Conservation (phyloP, 2,329 filamentous ascomycete genomes). For the Torrubiella hemipterigena region DNA sequence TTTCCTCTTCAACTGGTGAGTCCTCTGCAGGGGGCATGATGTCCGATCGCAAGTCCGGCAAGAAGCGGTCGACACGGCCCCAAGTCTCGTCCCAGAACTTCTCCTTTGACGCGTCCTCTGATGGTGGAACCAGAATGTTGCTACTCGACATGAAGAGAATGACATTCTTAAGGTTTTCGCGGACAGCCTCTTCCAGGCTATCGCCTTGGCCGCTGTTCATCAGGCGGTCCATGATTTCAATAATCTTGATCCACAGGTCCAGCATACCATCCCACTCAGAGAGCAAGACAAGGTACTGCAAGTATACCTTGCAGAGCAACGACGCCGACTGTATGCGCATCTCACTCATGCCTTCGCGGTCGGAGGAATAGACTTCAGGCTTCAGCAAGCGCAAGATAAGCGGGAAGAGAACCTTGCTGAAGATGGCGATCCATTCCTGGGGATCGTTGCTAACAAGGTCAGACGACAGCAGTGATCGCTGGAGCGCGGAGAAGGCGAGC, state of each 20-base stretch:
- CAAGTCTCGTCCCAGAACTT: slow-evolving; percentile 50
- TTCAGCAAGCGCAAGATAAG: slow-evolving; percentile 79
- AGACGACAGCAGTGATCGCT: slow-evolving; percentile 74
- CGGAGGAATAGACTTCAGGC: slow-evolving; percentile 85
- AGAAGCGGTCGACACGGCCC: slow-evolving; percentile 54
- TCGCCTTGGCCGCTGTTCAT: slow-evolving; percentile 94
- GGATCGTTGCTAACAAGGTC: slow-evolving; percentile 75
- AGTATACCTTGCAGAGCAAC: slow-evolving; percentile 85
- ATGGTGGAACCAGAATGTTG: slow-evolving; percentile 67
- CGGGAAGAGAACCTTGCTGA: slow-evolving; percentile 86
- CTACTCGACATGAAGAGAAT: slow-evolving; percentile 89
- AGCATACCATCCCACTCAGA: slow-evolving; percentile 81
- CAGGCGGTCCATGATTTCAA: slow-evolving; percentile 88
- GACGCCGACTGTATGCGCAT: slow-evolving; percentile 87
- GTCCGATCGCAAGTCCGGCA: slow-evolving; percentile 40
- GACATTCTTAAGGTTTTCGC: slow-evolving; percentile 92
- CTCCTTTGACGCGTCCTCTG: slow-evolving; percentile 39
- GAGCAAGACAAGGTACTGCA: slow-evolving; percentile 81
- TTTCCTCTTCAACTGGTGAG: no score
- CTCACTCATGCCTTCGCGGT: slow-evolving; percentile 88
- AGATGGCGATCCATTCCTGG: slow-evolving; percentile 90
- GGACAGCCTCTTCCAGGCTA: slow-evolving; percentile 84
- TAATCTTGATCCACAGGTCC: slow-evolving; percentile 82
- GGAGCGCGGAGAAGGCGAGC: slow-evolving; percentile 74
- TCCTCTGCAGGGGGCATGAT: no score